Evolutionary conservation across 768 basidiomycete species (phyloP), one percentile per base, ranked within the genome.

Genomic region (Tubosaeta sp.): DNA sequence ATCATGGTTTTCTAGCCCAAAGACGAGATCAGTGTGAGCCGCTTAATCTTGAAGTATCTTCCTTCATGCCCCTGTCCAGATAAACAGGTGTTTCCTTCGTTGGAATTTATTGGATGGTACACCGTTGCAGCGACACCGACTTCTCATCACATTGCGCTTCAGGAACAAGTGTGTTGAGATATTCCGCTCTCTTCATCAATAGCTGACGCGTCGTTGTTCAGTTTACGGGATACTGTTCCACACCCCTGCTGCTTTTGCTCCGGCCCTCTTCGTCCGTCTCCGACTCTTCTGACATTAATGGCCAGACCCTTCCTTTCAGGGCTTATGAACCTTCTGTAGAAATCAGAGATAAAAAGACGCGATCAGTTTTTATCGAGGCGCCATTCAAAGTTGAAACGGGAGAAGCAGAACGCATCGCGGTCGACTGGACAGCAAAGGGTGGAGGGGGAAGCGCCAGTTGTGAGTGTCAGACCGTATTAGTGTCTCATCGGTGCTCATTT

Each of bases 71-170:
- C 51, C 17, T 16, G 31, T 48, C 41, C 68, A 98, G 95, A 94
- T 77, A 95, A 95, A 70, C 94, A 97, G 72, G 95, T 98, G 19
- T 98, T 99, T 69, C 97, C 97, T 11, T 93, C 94, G 1, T 78
- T 98, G 32, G 97, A 98, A 65, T 86, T 99, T 64, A 89, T 99
- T 46, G 97, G 97, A 8, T 99, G 97, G 97, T 99, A 99, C 71
- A 90, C 89, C 0, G 85, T 95, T 41, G 86, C 91, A 14, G 67
- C 78, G n/a, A 73, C 75, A 11, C 92, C 92, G 0, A 85, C 85
- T 1, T 62, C 79, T n/a, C 74, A 74, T 17, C 93, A 98, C 62
- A 84, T 92, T 42, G 76, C 80, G 2, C 77, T 98, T 16, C 92
- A 97, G 65, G 85, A 90, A 66, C 92, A 97, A 76, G 94, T 85